Conservation (phyloP, 352 stramenopile species). For the Pythium oligandrum region DNA sequence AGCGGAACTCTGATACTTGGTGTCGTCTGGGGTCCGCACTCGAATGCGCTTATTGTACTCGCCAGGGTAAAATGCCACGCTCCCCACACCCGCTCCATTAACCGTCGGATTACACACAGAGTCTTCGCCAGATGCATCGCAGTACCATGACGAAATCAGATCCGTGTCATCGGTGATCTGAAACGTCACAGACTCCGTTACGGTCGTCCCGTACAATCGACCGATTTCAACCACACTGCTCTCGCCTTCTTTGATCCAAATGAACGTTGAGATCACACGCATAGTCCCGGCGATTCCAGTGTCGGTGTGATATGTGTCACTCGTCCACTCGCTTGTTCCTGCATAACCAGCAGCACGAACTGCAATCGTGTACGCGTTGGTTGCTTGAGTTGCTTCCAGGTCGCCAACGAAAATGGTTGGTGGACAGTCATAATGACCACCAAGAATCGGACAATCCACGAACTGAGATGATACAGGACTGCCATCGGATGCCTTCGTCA, state of each 20-base stretch:
- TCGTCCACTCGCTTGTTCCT: conserved; percentile 27
- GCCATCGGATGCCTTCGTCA: no score
- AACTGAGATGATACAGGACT: no score
- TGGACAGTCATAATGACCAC: conserved; percentile 13
- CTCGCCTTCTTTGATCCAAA: conserved; percentile 17
- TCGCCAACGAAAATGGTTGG: conserved; percentile 8
- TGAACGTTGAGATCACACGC: conserved; percentile 11
- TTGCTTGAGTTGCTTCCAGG: conserved; percentile 2
- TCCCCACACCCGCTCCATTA: conserved; percentile 5
- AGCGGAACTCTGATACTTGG: conserved; percentile 15
- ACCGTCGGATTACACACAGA: not conserved
- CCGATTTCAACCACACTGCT: conserved; percentile 9
- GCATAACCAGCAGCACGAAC: conserved; percentile 23
- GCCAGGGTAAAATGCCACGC: conserved; percentile 15
- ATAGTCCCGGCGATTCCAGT: conserved; percentile 11
- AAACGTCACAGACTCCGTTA: conserved; percentile 3
- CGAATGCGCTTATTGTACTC: conserved; percentile 26
- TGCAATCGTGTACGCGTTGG: conserved; percentile 17
- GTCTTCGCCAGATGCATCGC: not conserved
- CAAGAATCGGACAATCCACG: no score
- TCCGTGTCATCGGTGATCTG: not conserved
- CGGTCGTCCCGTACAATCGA: conserved; percentile 14
- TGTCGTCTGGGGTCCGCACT: conserved; percentile 26
- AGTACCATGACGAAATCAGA: not conserved
- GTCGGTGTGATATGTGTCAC: conserved; percentile 21